Evolutionary conservation across 2,329 filamentous ascomycete species (phyloP), one percentile per base, ranked within the genome.

Genomic region (Acrocalymma vagum): DNA sequence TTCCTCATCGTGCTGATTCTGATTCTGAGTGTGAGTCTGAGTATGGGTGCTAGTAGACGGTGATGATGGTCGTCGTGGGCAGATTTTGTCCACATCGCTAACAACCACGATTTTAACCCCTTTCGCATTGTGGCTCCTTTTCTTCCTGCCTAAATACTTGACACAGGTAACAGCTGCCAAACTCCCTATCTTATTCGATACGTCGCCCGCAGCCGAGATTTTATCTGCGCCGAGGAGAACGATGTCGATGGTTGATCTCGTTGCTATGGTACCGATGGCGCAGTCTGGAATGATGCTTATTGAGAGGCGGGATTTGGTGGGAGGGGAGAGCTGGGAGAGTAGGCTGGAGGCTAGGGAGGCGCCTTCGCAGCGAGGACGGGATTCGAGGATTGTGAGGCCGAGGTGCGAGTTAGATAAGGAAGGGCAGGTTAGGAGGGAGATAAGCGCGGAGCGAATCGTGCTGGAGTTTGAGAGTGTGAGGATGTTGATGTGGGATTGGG

Each of bases 171-270:
- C 75, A 1, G 80, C 77, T 1, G 82, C 77, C 6, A 87, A 64
- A 2, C 82, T 85, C 0, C 85, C 85, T 0, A 77, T 83, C 64
- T 88, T 88, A 66, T 88, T 88, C 62, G 78, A 83, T 13, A 87
- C 79, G 20, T 80, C 78, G 2, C 83, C 85, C 1, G 69, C 60
- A 1, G 69, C 61, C 9, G 79, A 78, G 38, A 89, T 83, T 4
- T 81, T 71, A 57, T 88, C 85, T 2, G 84, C 83, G 1, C 85
- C 85, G 1, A 89, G 69, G 3, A 89, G 65, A 2, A 88, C 67
- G 1, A 85, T 36, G 51, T 87, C 77, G 3, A 80, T 71, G n/a
- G 64, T 70, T n/a, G n/a, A n/a, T 13, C 62, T 55, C 3, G 78
- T 73, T 1, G 82, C 81, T n/a, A n/a, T n/a, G 8, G 81, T 60